phyloP scores from a whole-genome alignment of 345 rosid genomes.

The Citropsis articulata region DNA sequence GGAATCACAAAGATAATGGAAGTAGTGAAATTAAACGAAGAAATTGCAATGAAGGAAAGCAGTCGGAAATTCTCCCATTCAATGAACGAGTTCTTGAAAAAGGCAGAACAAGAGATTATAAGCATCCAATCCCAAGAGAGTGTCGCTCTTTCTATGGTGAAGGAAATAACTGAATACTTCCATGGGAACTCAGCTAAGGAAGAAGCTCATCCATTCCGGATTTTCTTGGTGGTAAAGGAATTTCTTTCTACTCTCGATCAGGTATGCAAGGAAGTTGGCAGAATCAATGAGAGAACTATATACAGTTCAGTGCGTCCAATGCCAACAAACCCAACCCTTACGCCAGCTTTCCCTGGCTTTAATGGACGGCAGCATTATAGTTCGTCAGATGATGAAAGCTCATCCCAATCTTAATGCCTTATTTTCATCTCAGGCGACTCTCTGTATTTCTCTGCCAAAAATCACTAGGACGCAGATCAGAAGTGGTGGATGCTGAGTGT shows the following conservation, averaged over 20 bases:
- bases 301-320: constrained; percentile 52
- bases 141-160: constrained; percentile 46
- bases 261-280: constrained; percentile 92
- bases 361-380: constrained; percentile 31
- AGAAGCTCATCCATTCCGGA: constrained; percentile 77
- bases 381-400: constrained; percentile 41
- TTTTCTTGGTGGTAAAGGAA: constrained; percentile 79
- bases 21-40: constrained; percentile 40
- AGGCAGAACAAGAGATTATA: constrained; percentile 65
- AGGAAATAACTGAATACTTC: constrained; percentile 85
- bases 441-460: background rate
- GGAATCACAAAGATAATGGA: constrained; percentile 62
- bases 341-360: constrained; percentile 49
- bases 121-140: constrained; percentile 48
- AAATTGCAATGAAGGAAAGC: constrained; percentile 24
- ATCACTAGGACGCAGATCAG: background rate
- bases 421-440: background rate
- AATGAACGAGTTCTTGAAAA: constrained; percentile 60
- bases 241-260: constrained; percentile 81
- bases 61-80: constrained; percentile 49
- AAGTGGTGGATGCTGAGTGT: background rate
- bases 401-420: constrained; percentile 10
- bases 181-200: constrained; percentile 78
- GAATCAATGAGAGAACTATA: constrained; percentile 73
- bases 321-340: constrained; percentile 27